phyloP scores from a whole-genome alignment of 2,329 filamentous ascomycete genomes.

The Botrytis medusae region DNA sequence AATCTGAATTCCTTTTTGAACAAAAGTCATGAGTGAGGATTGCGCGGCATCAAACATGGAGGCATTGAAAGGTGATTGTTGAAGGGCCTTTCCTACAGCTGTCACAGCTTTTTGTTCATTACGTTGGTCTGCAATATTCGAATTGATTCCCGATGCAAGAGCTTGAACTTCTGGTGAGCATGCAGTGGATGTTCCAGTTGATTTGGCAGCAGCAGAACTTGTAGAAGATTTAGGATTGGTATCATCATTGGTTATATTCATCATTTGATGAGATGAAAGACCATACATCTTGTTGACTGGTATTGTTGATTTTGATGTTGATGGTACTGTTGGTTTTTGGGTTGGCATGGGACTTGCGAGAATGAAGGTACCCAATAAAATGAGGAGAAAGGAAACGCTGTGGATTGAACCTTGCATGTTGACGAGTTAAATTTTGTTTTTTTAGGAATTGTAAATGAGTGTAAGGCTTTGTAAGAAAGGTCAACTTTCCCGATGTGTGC shows the following conservation, averaged over 20 bases:
- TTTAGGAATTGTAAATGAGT: background rate
- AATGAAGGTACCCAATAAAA: background rate
- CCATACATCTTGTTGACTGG: background rate
- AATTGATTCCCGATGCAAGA: slow-evolving; percentile 29
- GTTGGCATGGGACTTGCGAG: background rate
- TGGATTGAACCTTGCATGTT: slow-evolving; percentile 10
- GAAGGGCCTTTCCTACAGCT: slow-evolving; percentile 26
- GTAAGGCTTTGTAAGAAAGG: background rate
- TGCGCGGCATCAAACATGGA: slow-evolving; percentile 28
- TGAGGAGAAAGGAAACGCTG: background rate
- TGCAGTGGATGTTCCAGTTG: slow-evolving; percentile 10
- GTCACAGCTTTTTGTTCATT: slow-evolving; percentile 29
- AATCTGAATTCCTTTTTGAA: slow-evolving; percentile 32
- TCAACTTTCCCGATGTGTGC: background rate
- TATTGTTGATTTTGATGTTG: background rate
- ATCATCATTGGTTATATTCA: background rate
- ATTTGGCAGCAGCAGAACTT: background rate
- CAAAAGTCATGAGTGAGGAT: slow-evolving; percentile 27
- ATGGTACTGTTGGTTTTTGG: background rate
- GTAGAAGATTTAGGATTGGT: background rate
- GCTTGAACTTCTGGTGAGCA: slow-evolving; percentile 27
- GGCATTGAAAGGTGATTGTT: slow-evolving; percentile 26
- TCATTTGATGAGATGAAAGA: background rate
- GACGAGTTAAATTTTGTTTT: background rate
- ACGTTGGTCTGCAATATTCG: slow-evolving; percentile 32